These are phyloP conservation scores for Candida tetrigidarum DNA, from an alignment of 1,139 yeast genomes.

Conservation along the genomic window DNA sequence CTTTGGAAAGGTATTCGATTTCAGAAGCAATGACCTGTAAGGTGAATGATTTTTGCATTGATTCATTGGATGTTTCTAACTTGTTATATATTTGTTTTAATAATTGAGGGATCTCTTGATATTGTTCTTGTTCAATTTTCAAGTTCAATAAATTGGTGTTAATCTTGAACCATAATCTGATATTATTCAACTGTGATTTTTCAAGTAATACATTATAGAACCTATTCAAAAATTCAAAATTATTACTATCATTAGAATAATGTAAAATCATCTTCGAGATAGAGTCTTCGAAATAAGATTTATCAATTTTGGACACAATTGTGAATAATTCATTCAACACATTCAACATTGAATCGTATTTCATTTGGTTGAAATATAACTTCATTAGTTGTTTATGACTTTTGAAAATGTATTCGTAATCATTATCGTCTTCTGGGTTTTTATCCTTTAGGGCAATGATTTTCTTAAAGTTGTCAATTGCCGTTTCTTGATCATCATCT, in stretches of 20 bases:
- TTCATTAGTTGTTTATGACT: conserved; percentile 70
- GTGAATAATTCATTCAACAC: conserved; percentile 26
- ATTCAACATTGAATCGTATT: conserved; percentile 38
- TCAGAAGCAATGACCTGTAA: conserved; percentile 71
- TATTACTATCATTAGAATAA: conserved; percentile 37
- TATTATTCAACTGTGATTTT: conserved; percentile 32
- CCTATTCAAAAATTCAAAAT: conserved; percentile 25
- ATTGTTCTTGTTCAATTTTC: conserved; percentile 42
- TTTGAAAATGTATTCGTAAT: conserved; percentile 55
- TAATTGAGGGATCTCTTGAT: conserved; percentile 40
- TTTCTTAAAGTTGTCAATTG: conserved; percentile 45
- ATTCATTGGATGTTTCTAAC: conserved; percentile 44
- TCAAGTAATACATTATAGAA: conserved; percentile 34
- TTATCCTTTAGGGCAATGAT: conserved; percentile 38
- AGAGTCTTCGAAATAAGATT: conserved; percentile 64
- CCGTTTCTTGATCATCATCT: conserved; percentile 58
- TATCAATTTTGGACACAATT: conserved; percentile 34
- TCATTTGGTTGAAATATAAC: conserved; percentile 41
- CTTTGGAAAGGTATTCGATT: conserved; percentile 52
- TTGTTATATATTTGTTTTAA: conserved; percentile 44
- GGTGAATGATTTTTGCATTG: conserved; percentile 48
- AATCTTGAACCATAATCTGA: conserved; percentile 60
- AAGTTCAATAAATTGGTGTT: conserved; percentile 55
- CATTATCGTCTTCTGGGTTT: conserved; percentile 21
- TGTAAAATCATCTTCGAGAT: conserved; percentile 57